A percentile compares a stretch with the other conserved stretches of the same genome.
These are phyloP conservation scores for Anisogramma anomala DNA, from an alignment of 2,329 filamentous ascomycete genomes.

Conservation along the genomic window DNA sequence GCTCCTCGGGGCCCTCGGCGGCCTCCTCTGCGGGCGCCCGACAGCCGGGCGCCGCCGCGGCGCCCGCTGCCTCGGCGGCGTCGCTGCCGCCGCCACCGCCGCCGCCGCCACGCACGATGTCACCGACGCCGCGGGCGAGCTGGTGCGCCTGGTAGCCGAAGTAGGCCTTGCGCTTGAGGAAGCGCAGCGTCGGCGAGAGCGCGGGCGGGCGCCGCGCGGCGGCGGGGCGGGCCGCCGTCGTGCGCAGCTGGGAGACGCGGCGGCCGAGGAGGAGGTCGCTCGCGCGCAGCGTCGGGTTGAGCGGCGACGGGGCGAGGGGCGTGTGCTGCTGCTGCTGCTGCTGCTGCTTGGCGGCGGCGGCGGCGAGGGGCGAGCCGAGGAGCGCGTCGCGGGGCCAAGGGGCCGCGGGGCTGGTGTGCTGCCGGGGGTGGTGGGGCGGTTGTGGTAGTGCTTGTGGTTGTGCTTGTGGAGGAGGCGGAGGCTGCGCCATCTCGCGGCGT, in stretches of 20 bases:
- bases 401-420: not conserved
- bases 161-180: conserved; percentile 2
- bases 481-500: not conserved
- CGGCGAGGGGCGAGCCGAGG: conserved; percentile 7
- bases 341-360: too few relatives aligned
- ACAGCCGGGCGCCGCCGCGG: not conserved
- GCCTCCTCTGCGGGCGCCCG: not conserved
- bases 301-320: conserved; percentile 10
- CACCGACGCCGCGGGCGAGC: not conserved
- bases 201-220: conserved; percentile 8
- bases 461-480: too few relatives aligned
- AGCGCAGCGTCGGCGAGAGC: conserved; percentile 8
- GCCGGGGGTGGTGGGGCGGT: too few relatives aligned
- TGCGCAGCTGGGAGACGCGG: conserved; percentile 5
- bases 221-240: conserved; percentile 3
- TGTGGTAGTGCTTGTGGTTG: too few relatives aligned
- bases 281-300: conserved; percentile 9
- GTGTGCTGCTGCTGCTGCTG: conserved; percentile 13
- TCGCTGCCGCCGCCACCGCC: not conserved
- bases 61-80: not conserved
- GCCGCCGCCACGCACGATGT: not conserved
- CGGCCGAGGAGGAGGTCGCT: conserved; percentile 5
- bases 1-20: not conserved
- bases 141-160: not conserved
- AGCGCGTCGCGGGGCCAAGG: conserved; percentile 5